These are phyloP conservation scores for Crithidia brevicula DNA, from an alignment of 208 protist genomes.

Conservation along the genomic window DNA sequence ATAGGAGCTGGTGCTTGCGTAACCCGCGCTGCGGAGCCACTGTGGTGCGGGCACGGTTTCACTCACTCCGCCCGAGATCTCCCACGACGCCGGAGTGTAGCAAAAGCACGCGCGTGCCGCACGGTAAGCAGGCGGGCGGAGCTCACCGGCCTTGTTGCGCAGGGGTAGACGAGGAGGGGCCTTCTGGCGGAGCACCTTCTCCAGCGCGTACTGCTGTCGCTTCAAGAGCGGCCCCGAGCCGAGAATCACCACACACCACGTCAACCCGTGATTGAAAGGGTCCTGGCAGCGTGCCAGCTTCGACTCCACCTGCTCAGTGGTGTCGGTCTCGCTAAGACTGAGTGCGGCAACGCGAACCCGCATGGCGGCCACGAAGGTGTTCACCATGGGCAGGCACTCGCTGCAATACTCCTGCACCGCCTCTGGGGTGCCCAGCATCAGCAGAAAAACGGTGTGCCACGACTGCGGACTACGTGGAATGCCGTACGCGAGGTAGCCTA, in stretches of 20 bases:
- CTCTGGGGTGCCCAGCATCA: slow-evolving; percentile 52
- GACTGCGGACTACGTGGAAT: slow-evolving; percentile 37
- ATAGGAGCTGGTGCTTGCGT: slow-evolving; percentile 19
- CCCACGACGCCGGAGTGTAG: slow-evolving; percentile 47
- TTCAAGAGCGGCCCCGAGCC: slow-evolving; percentile 34
- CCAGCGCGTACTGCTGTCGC: slow-evolving; percentile 43
- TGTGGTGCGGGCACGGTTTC: slow-evolving; percentile 35
- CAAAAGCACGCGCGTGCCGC: slow-evolving; percentile 52
- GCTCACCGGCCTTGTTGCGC: slow-evolving; percentile 54
- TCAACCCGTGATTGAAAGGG: slow-evolving; percentile 50
- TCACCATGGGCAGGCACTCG: slow-evolving; percentile 60
- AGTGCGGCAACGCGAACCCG: slow-evolving; percentile 77
- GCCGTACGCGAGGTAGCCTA: slow-evolving; percentile 52
- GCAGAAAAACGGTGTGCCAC: slow-evolving; percentile 78
- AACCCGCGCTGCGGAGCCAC: slow-evolving; percentile 56
- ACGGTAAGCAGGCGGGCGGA: slow-evolving; percentile 46
- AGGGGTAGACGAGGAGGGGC: slow-evolving; percentile 40
- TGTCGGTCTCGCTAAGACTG: slow-evolving; percentile 51
- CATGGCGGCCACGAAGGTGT: slow-evolving; percentile 57
- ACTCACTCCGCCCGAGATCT: slow-evolving; percentile 8
- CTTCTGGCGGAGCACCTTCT: slow-evolving; percentile 37
- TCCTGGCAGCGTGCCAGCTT: slow-evolving; percentile 77
- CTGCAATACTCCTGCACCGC: slow-evolving; percentile 51
- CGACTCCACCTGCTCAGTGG: slow-evolving; percentile 45
- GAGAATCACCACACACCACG: slow-evolving; percentile 76